Evolutionary conservation across 2,329 filamentous ascomycete species (phyloP).

Genomic region (Zymoseptoria tritici): DNA sequence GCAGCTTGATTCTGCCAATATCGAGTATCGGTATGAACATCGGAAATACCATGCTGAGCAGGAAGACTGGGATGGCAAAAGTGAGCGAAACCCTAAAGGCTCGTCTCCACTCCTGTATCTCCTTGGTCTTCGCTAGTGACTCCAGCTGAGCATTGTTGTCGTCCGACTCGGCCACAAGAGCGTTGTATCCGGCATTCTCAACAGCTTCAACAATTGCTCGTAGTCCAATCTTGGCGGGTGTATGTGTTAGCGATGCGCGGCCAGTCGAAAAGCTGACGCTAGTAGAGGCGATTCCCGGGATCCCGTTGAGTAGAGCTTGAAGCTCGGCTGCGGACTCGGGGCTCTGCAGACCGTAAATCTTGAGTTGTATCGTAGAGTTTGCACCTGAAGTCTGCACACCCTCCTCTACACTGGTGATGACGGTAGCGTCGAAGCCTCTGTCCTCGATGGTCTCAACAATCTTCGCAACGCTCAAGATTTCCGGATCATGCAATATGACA

Average conservation of each 20-base stretch:
- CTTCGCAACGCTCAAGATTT: slow-evolving; percentile 61
- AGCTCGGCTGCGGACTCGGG: slow-evolving; percentile 64
- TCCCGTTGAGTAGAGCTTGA: slow-evolving; percentile 57
- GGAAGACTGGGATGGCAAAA: slow-evolving; percentile 84
- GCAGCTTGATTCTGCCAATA: slow-evolving; percentile 59
- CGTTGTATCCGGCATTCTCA: slow-evolving; percentile 79
- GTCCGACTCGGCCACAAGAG: slow-evolving; percentile 79
- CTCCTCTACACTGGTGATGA: slow-evolving; percentile 64
- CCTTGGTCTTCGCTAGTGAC: slow-evolving; percentile 89
- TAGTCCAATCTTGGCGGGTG: slow-evolving; percentile 65
- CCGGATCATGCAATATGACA: slow-evolving; percentile 73
- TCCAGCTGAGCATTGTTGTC: slow-evolving; percentile 96
- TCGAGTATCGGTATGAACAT: slow-evolving; percentile 74
- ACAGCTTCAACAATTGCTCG: slow-evolving; percentile 74
- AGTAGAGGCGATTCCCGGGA: slow-evolving; percentile 67
- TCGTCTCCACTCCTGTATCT: slow-evolving; percentile 85
- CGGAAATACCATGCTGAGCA: slow-evolving; percentile 88
- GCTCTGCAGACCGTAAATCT: slow-evolving; percentile 71
- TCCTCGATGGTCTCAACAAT: slow-evolving; percentile 83
- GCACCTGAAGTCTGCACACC: slow-evolving; percentile 49
- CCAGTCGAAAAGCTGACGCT: slow-evolving; percentile 66
- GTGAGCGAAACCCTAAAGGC: slow-evolving; percentile 70
- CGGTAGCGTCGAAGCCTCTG: slow-evolving; percentile 73
- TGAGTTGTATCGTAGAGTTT: slow-evolving; percentile 64
- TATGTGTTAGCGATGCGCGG: slow-evolving; percentile 65